Evolutionary conservation across 192 early-diverging fungal genomes (phyloP), one percentile per base, ranked within the genome.

Genomic region (Rhizoclosmatium sp.): DNA sequence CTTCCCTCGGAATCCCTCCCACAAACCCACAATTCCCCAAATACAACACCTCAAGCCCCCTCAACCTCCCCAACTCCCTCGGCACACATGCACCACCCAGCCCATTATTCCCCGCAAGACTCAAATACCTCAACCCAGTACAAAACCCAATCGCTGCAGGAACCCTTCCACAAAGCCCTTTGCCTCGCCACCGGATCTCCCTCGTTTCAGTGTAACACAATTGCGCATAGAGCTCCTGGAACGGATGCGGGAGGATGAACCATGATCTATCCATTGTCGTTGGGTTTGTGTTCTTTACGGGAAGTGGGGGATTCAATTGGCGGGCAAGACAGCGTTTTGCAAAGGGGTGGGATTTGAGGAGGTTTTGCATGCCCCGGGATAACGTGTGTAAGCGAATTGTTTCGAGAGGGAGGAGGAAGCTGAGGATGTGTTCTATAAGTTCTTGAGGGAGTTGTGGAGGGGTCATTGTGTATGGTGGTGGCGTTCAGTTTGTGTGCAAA

Each of bases 61-160:
- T 60, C 49, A 72, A 42, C 12, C 10, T 16, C 12, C 1, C 54
- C 12, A 72, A 0, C 21, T 16, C 54, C 21, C n/a, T 59, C 21
- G 71, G 71, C 12, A 72, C n/a, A 31, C 31, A 31, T 19, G 71
- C n/a, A 5, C 71, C 71, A 23, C 14, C 10, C 12, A 72, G 71
- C 10, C 16, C 10, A 31, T 31, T 31, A 44, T 72, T 72, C n/a
- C 16, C 21, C 10, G 47, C 71, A 4, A 72, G 39, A 58, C 21
- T 59, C 21, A 64, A 31, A 31, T 64, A 64, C 7, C 19, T 64
- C 7, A 64, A 39, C 7, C 39, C 39, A 7, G 7, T 9, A 31
- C 14, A 9, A 7, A 23, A 31, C 7, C 61, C 61, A 7, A 64
- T 31, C 7, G n/a, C 9, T 0, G 61, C 12, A 23, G 61, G 61